Evolutionary conservation across 208 protist species (phyloP).

Genomic region (Trichomonas tenax): DNA sequence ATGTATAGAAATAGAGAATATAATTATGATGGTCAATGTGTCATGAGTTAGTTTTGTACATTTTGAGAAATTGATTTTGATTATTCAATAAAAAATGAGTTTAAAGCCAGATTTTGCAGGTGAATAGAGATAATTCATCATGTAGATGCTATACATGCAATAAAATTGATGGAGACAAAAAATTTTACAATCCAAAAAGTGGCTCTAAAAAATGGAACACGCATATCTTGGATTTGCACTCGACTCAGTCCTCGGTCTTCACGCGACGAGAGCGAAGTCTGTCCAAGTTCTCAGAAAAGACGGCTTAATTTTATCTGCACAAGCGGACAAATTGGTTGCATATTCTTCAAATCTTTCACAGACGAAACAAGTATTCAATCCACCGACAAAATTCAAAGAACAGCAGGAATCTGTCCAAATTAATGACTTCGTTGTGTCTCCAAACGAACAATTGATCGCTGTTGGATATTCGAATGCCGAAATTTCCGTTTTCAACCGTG

Average conservation of each 20-base stretch:
- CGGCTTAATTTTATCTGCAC: background rate
- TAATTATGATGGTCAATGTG: too few relatives aligned
- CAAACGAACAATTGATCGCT: background rate
- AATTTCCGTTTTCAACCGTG: constrained; percentile 49
- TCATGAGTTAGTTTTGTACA: too few relatives aligned
- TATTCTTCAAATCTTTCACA: background rate
- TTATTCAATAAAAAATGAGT: too few relatives aligned
- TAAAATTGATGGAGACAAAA: too few relatives aligned
- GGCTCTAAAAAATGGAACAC: background rate
- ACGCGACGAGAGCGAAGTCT: background rate
- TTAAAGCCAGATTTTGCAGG: too few relatives aligned
- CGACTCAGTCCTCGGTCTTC: background rate
- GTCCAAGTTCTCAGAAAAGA: background rate
- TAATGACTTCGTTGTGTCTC: background rate
- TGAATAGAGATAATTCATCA: too few relatives aligned
- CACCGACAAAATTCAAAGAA: background rate
- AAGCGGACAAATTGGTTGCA: background rate
- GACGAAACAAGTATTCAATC: background rate
- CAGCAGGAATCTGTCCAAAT: background rate
- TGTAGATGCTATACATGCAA: too few relatives aligned
- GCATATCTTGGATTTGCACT: background rate
- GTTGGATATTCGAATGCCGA: constrained; percentile 48
- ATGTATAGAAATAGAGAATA: too few relatives aligned
- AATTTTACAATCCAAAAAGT: too few relatives aligned
- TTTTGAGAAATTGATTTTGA: too few relatives aligned